Base-by-base conservation (phyloP, 306 rosid species). In the Castanopsis chinensis region DNA sequence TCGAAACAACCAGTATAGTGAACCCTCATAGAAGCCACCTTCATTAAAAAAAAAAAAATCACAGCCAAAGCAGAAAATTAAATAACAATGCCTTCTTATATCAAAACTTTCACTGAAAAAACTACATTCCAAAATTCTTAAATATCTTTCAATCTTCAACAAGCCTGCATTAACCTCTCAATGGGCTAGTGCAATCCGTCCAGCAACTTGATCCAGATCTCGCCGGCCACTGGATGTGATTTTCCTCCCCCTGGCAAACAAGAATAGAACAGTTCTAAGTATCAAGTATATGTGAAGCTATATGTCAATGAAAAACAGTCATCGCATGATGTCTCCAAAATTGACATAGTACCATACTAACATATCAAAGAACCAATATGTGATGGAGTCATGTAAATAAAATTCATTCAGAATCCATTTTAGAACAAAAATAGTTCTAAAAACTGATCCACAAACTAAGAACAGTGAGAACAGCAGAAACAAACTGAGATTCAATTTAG, bases 171-270 rank as follows among this genome's bases (percentile, higher is more conserved):
- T 8, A 20, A 15, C 17, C 55, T 33, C 68, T 81, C 77, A 86
- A 35, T 73, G 64, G 21, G 87, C 80, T 67, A 81, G 73, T 23
- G 60, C 86, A 5, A 84, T 84, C 33, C 90, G 45, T 17, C 90
- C 90, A 45, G 90, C 90, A 55, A 87, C 90, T 87, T 87, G 90
- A 80, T 87, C 86, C 0, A 87, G 88, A 76, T 87, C 88, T 30
- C 86, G 79, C 63, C 68, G 90, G 27, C 90, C 88, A 5, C 33
- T 81, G n/a, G 90, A 76, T 19, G 88, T 78, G 77, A 87, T 84
- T 72, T 70, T 84, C 78, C 90, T 75, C 37, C 89, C 87, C 57
- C 89, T 86, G 80, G 6, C 23, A 30, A 6, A 67, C 58, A 37
- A 37, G 11, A 69, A 13, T 5, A 72, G 27, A 55, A 6, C 17